phyloP scores from a whole-genome alignment of 1,284 basidiomycete genomes.

The Mycena sp. region DNA sequence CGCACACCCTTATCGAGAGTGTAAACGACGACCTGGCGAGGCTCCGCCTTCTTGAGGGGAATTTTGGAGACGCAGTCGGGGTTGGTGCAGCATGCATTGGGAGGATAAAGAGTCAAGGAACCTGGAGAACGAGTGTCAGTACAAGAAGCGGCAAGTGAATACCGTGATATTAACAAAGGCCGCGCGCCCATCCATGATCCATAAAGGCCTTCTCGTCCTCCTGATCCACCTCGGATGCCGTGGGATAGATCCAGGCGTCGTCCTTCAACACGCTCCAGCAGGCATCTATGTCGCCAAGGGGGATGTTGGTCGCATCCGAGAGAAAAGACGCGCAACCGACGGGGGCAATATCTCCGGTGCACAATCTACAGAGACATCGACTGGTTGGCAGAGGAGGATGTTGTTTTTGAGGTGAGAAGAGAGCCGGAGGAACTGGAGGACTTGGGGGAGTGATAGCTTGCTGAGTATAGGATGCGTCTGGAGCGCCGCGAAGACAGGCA shows the following conservation, averaged over 20 bases:
- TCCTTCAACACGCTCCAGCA: neutral
- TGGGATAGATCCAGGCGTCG: neutral
- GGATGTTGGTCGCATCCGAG: neutral
- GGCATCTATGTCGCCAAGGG: neutral
- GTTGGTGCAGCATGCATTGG: neutral
- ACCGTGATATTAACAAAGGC: neutral
- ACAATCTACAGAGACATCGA: neutral
- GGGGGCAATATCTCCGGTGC: neutral
- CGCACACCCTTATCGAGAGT: constrained; percentile 1
- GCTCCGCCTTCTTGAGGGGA: constrained; percentile 28
- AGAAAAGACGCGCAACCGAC: neutral
- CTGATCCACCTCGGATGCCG: neutral
- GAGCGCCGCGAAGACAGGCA: too few relatives aligned
- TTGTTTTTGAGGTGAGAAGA: neutral
- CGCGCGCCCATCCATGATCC: neutral
- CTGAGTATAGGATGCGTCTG: neutral
- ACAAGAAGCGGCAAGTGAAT: neutral
- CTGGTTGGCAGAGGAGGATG: neutral
- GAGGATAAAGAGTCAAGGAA: neutral
- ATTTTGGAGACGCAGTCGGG: neutral
- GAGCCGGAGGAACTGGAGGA: neutral
- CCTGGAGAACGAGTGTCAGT: too few relatives aligned
- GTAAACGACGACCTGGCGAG: constrained; percentile 27
- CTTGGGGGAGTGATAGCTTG: neutral
- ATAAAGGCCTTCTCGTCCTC: neutral